These are phyloP conservation scores for Auricularia cornea DNA, from an alignment of 768 basidiomycete genomes.

Conservation along the genomic window DNA sequence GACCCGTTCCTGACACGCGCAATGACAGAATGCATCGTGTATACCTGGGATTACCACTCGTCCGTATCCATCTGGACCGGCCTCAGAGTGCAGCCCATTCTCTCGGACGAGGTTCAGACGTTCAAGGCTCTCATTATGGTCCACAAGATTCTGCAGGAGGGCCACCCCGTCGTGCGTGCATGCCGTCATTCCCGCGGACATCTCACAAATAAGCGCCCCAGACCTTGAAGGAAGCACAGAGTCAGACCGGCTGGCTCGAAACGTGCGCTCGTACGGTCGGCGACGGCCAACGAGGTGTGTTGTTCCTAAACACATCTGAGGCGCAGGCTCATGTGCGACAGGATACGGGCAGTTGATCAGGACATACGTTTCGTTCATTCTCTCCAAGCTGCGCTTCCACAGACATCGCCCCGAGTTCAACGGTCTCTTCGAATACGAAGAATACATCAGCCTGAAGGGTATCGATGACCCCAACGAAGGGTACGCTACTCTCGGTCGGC, in stretches of 20 bases:
- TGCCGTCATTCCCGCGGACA: not conserved
- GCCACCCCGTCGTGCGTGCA: constrained; percentile 76
- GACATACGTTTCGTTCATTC: constrained; percentile 91
- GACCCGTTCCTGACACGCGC: not conserved
- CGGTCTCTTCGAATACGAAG: constrained; percentile 97
- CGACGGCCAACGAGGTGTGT: constrained; percentile 78
- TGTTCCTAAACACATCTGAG: constrained; percentile 11
- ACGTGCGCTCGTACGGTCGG: constrained; percentile 90
- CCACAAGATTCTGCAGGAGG: constrained; percentile 96
- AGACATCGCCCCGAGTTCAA: constrained; percentile 95
- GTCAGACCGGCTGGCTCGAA: constrained; percentile 96
- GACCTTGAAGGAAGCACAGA: constrained; percentile 95
- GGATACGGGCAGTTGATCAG: constrained; percentile 90
- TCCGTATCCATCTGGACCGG: constrained; percentile 98
- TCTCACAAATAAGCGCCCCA: constrained; percentile 21
- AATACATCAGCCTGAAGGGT: constrained; percentile 93
- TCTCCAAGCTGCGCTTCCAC: constrained; percentile 94
- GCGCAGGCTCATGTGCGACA: constrained; percentile 27
- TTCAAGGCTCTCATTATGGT: constrained; percentile 98
- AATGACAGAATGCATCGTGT: constrained; percentile 84
- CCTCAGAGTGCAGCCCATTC: constrained; percentile 90
- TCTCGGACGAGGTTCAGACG: constrained; percentile 95
- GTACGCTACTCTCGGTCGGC: constrained; percentile 36
- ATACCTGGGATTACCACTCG: constrained; percentile 98
- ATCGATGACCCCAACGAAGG: constrained; percentile 99